A percentile compares a stretch with the other conserved stretches of the same genome.
phyloP scores from a whole-genome alignment of 1,284 basidiomycete species.

The Thelephora terrestris region DNA sequence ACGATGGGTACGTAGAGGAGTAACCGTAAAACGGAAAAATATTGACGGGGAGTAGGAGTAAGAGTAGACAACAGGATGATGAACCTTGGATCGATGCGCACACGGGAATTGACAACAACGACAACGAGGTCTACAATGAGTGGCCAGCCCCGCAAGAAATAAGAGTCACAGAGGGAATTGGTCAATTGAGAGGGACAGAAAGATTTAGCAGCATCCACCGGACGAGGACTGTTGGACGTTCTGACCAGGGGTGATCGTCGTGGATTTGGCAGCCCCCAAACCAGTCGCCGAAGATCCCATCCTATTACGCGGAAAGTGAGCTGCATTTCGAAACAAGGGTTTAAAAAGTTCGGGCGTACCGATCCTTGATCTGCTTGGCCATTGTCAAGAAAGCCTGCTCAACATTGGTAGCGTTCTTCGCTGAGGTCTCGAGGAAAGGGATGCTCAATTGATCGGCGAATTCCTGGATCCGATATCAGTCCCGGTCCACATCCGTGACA shows the following conservation, averaged over 20 bases:
- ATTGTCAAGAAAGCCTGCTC: conserved; percentile 99
- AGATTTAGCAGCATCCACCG: conserved; percentile 63
- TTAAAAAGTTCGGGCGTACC: conserved; percentile 36
- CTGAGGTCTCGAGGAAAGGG: conserved; percentile 97
- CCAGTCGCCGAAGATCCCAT: conserved; percentile 72
- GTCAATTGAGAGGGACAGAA: too few relatives aligned
- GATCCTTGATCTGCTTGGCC: conserved; percentile 98
- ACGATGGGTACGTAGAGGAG: too few relatives aligned
- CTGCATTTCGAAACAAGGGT: background rate
- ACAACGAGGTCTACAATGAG: too few relatives aligned
- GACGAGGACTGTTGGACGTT: conserved; percentile 65
- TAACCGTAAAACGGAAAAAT: too few relatives aligned
- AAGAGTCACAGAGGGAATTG: too few relatives aligned
- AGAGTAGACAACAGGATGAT: too few relatives aligned
- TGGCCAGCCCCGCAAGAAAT: too few relatives aligned
- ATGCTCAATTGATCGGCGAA: conserved; percentile 94
- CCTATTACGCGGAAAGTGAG: conserved; percentile 27
- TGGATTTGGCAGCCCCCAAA: conserved; percentile 54
- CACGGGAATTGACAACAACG: too few relatives aligned
- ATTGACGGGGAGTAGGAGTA: too few relatives aligned
- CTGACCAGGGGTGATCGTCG: conserved; percentile 64
- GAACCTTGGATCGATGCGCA: too few relatives aligned
- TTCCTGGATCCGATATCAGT: conserved; percentile 42
- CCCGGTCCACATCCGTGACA: background rate
- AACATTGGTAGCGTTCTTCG: conserved; percentile 97